Conservation (phyloP, 2,329 filamentous ascomycete species). For the Pyrenophora teres region DNA sequence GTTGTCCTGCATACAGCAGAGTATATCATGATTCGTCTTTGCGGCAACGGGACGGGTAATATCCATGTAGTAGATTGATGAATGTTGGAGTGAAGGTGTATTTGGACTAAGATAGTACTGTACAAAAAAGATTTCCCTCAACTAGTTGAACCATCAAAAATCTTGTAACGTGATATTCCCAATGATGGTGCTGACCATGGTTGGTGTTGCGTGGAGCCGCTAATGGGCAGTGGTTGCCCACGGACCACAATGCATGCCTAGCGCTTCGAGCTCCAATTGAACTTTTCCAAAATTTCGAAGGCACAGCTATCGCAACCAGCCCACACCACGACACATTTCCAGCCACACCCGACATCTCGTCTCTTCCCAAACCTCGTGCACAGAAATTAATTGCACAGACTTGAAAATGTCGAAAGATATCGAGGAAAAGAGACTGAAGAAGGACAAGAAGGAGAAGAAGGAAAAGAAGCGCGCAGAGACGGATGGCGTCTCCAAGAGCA, state of each 20-base stretch:
- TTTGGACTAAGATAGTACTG: constrained; percentile 28
- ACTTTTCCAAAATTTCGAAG: constrained; percentile 16
- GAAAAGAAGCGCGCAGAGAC: constrained; percentile 63
- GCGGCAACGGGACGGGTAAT: constrained; percentile 22
- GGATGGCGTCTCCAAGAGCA: constrained; percentile 52
- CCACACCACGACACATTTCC: constrained; percentile 14
- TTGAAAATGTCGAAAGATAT: constrained; percentile 45
- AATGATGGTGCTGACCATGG: not conserved
- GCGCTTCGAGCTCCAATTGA: constrained; percentile 15
- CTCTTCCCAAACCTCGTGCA: not conserved
- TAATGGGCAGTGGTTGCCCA: constrained; percentile 9
- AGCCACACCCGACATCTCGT: constrained; percentile 1
- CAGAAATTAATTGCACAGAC: constrained; percentile 5
- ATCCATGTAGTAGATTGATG: constrained; percentile 29
- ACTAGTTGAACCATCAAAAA: not conserved
- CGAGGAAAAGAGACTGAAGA: constrained; percentile 48
- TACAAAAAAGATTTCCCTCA: constrained; percentile 24
- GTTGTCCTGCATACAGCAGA: constrained; percentile 46
- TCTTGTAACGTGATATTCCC: not conserved
- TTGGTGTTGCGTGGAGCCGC: not conserved
- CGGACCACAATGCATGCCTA: constrained; percentile 9
- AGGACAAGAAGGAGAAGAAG: constrained; percentile 62
- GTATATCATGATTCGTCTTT: constrained; percentile 36
- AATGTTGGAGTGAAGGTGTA: constrained; percentile 21
- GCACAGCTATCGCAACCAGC: constrained; percentile 8